Evolutionary conservation across 2,329 filamentous ascomycete genomes (phyloP), one percentile per base, ranked within the genome.

Genomic region (Diaporthe velutina): DNA sequence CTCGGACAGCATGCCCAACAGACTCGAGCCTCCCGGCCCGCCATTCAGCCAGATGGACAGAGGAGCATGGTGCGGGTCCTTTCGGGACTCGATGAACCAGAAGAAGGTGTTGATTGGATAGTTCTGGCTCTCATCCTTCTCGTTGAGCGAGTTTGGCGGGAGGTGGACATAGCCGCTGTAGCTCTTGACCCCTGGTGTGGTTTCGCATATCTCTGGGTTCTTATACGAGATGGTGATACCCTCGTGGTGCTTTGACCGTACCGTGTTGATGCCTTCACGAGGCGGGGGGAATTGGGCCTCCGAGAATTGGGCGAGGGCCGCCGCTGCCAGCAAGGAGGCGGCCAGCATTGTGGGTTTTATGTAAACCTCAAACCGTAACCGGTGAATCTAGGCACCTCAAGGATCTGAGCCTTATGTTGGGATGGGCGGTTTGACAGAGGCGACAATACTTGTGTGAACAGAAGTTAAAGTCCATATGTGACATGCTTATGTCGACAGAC

Each of bases 141-240:
- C 75, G 40, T 80, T 77, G 58, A 85, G 77, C 2, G 85, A 82
- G 38, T 84, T 84, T 3, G 86, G 85, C 3, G 89, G 88, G 5
- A 92, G 84, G 80, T 89, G 87, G 19, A 92, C 87, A 76, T 91
- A 92, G 45, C 90, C 90, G 0, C 88, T 85, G 80, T 89, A 92
- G 81, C 94, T 93, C 81, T 91, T 86, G 58, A 86, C 80, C 79
- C 93, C 93, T 10, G 89, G 90, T 1, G 93, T 94, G 61, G 85
- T 88, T 82, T 93, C 95, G 17, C 89, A 91, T 60, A 89, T 90
- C 10, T 85, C 81, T 6, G 89, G 87, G 48, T 87, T 84, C 79
- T 93, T 94, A 86, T 93, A 95, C 73, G 90, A 89, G 80, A 95
- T 90, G 74, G 89, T 92, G 80, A 95, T 90, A 77, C 89, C 88